phyloP scores from a whole-genome alignment of 495 filamentous ascomycete species.

The Trichoderma gamsii region DNA sequence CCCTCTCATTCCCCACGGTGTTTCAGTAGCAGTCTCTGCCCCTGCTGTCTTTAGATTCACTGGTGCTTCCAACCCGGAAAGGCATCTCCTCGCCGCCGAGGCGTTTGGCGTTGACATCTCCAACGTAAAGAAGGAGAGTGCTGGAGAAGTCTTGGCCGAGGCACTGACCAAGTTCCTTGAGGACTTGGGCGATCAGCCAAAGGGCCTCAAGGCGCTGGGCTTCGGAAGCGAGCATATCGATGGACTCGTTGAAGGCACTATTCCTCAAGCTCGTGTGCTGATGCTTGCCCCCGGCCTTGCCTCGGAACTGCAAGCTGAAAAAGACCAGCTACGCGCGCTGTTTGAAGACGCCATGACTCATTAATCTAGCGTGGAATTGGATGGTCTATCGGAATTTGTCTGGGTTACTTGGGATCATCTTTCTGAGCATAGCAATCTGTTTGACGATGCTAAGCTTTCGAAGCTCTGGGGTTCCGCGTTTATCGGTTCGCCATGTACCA shows the following conservation, averaged over 20 bases:
- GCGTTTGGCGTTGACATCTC: slow-evolving; percentile 84
- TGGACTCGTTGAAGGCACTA: slow-evolving; percentile 81
- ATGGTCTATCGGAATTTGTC: slow-evolving; percentile 46
- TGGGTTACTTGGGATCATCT: slow-evolving; percentile 57
- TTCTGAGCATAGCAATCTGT: slow-evolving; percentile 58
- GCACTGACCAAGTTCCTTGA: slow-evolving; percentile 74
- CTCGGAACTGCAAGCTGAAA: slow-evolving; percentile 59
- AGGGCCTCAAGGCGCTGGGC: slow-evolving; percentile 75
- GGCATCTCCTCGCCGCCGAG: slow-evolving; percentile 84
- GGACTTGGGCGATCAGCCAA: slow-evolving; percentile 82
- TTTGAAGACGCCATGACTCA: slow-evolving; percentile 48
- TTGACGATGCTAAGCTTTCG: slow-evolving; percentile 50
- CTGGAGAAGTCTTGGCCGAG: slow-evolving; percentile 78
- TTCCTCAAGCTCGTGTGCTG: slow-evolving; percentile 83
- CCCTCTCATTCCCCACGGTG: slow-evolving; percentile 91
- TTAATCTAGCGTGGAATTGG: slow-evolving; percentile 21
- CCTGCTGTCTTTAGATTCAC: slow-evolving; percentile 94
- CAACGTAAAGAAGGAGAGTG: slow-evolving; percentile 77
- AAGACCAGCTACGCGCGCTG: slow-evolving; percentile 42
- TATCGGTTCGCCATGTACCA: slow-evolving; percentile 50
- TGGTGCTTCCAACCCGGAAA: slow-evolving; percentile 79
- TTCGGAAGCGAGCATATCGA: slow-evolving; percentile 71
- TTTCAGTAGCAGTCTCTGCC: slow-evolving; percentile 89
- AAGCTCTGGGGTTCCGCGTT: slow-evolving; percentile 46
- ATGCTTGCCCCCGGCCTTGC: slow-evolving; percentile 84